Base-by-base conservation (phyloP, 2,329 filamentous ascomycete species). In the Fusarium phyllophilum region DNA sequence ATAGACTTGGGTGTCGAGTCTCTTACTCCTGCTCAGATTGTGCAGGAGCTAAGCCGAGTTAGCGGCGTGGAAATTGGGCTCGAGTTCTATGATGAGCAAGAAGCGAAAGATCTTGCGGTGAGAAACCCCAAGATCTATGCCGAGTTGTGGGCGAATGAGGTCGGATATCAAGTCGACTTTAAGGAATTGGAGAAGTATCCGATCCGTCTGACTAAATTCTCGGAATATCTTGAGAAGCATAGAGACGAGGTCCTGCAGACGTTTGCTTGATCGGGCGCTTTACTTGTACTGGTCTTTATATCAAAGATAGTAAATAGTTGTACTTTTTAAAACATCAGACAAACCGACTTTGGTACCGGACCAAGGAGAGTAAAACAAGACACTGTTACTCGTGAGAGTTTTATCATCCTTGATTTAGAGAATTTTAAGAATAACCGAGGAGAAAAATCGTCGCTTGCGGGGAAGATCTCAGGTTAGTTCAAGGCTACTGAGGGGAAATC, bases 341-440 rank as follows among this genome's bases (percentile, higher is more conserved):
- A 15, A 10, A 29, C 8, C 20, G 13, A 15, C 6, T 29, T 5
- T 8, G 5, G 5, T 26, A 26, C 26, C 26, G 26, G 14, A 7
- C 26, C 29, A 8, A 31, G 10, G 10, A 48, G 20, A 31, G 2
- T n/a, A 17, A 6, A 4, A 31, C 5, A 12, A 49, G 10, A n/a
- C 4, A 49, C 9, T 6, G 3, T 9, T 3, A 31, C 3, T 3
- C 11, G 10, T 7, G 12, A 17, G 7, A 31, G 8, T 5, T 11
- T 48, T 22, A 22, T 3, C 6, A 29, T 46, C 5, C 20, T 45
- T 18, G n/a, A 11, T 7, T 5, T 29, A 6, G 20, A 29, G 8
- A 8, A 48, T 46, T 11, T 11, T 8, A 15, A 15, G 26, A 33
- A 51, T 14, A 20, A 14, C 31, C 48, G 31, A 24, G n/a, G 48